Conservation (phyloP, 192 early-diverging fungal species). For the Hyaloraphidium curvatum region DNA sequence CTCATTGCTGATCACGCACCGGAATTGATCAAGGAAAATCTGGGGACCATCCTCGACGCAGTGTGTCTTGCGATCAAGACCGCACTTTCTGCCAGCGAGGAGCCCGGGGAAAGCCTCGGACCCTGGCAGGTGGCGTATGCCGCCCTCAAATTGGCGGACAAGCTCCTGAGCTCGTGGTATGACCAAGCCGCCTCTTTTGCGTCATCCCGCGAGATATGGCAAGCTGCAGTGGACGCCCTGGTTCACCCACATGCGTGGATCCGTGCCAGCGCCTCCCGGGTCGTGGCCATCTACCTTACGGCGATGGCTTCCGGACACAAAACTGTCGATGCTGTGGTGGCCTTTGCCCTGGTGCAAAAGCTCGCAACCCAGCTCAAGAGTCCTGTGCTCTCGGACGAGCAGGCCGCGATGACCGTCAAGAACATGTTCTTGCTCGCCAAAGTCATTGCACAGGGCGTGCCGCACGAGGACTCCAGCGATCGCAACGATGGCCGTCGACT, state of each 20-base stretch:
- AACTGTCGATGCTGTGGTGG: constrained; percentile 15
- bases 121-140: constrained; percentile 78
- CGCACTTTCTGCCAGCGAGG: constrained; percentile 13
- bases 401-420: constrained; percentile 77
- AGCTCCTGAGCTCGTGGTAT: constrained; percentile 37
- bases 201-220: constrained; percentile 41
- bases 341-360: constrained; percentile 30
- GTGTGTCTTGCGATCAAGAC: constrained; percentile 19
- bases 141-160: constrained; percentile 51
- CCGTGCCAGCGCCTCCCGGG: constrained; percentile 38
- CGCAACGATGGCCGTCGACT: no score
- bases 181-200: constrained; percentile 27
- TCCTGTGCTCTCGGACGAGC: constrained; percentile 43
- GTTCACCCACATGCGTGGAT: constrained; percentile 86
- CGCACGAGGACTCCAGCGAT: no score
- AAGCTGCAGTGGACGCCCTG: constrained; percentile 35
- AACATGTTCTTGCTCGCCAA: constrained; percentile 84
- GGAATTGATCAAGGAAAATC: constrained; percentile 8
- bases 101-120: constrained; percentile 23
- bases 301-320: constrained; percentile 11
- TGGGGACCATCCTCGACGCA: constrained; percentile 4
- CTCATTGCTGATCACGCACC: constrained; percentile 47
- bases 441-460: neutral
- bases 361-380: constrained; percentile 47
- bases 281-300: constrained; percentile 60